phyloP scores from a whole-genome alignment of 345 rosid genomes.

The Dipteronia dyeriana region DNA sequence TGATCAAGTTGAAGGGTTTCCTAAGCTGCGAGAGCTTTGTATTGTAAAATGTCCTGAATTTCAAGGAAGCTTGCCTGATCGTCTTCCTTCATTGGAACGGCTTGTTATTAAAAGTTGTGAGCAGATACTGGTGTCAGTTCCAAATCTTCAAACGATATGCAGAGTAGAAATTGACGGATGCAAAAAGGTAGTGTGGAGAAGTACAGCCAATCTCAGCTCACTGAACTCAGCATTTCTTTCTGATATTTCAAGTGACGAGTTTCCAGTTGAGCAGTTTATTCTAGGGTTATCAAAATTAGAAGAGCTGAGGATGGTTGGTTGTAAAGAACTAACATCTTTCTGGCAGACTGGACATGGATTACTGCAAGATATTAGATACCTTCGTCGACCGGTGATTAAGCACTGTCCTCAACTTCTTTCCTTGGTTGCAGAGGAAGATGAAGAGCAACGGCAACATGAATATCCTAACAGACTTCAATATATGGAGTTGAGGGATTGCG shows the following conservation, averaged over 20 bases:
- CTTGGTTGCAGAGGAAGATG: constrained; percentile 10
- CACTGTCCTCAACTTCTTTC: not conserved
- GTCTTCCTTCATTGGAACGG: constrained; percentile 21
- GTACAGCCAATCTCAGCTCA: not conserved
- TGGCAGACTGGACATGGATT: not conserved
- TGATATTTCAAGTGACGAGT: not conserved
- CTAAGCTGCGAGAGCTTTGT: constrained; percentile 29
- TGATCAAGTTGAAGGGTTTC: constrained; percentile 22
- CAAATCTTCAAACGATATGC: constrained; percentile 11
- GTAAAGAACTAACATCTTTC: not conserved
- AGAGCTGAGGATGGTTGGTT: not conserved
- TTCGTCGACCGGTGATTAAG: not conserved
- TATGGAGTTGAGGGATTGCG: constrained; percentile 1
- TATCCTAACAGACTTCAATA: not conserved
- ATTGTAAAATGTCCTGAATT: constrained; percentile 34
- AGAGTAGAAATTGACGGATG: constrained; percentile 15
- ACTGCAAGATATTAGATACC: not conserved
- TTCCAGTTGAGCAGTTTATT: not conserved
- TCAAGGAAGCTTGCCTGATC: constrained; percentile 23
- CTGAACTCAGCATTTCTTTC: not conserved
- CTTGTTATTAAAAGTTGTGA: constrained; percentile 10
- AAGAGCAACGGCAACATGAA: not conserved
- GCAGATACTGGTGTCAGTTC: constrained; percentile 10
- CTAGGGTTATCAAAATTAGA: not conserved
- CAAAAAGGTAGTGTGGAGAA: not conserved